A percentile compares a stretch with the other conserved stretches of the same genome.
phyloP scores from a whole-genome alignment of 305 asterid genomes.

The Plantago lanceolata region DNA sequence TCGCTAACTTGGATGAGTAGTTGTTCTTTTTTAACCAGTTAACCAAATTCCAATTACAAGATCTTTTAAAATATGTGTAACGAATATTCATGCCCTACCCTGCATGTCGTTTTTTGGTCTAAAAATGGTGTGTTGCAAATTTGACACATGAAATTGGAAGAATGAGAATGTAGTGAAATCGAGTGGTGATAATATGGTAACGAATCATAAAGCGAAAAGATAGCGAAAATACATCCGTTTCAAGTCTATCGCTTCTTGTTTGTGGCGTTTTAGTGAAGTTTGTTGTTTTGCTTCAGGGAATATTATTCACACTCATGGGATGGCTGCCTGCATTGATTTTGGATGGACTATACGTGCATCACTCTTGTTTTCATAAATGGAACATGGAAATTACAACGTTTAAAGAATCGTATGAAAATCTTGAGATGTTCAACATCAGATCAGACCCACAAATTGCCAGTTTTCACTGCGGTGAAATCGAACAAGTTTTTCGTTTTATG shows the following conservation, averaged over 20 bases:
- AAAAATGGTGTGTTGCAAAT: neutral
- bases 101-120: too few relatives aligned
- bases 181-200: constrained; percentile 18
- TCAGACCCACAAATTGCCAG: neutral
- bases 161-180: constrained; percentile 8
- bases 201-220: neutral
- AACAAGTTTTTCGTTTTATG: too few relatives aligned
- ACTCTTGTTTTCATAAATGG: neutral
- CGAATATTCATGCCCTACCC: too few relatives aligned
- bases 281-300: constrained; percentile 21
- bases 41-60: too few relatives aligned
- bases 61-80: too few relatives aligned
- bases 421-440: too few relatives aligned
- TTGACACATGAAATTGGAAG: neutral
- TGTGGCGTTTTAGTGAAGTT: constrained; percentile 15
- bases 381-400: neutral
- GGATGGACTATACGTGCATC: constrained; percentile 21
- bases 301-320: constrained; percentile 7
- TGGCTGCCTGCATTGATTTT: too few relatives aligned
- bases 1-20: too few relatives aligned
- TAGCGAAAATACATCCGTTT: constrained; percentile 12
- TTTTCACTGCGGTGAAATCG: too few relatives aligned
- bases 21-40: too few relatives aligned
- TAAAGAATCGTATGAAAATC: too few relatives aligned
- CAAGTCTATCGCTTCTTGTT: constrained; percentile 14